phyloP scores from a whole-genome alignment of 1,284 basidiomycete genomes.

The Hypsizygus ulmarius region DNA sequence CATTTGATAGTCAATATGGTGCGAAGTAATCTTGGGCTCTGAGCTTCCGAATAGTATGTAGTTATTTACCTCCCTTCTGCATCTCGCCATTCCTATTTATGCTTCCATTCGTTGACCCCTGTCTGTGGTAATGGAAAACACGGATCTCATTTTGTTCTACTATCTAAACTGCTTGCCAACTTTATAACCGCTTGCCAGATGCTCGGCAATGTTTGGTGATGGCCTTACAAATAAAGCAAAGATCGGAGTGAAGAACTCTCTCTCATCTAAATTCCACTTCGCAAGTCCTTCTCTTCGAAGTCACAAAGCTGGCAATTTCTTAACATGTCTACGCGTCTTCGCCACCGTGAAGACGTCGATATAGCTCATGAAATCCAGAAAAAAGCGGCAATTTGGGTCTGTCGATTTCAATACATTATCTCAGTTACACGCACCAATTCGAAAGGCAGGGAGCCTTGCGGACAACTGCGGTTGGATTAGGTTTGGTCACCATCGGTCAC shows the following conservation, averaged over 20 bases:
- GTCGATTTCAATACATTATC: slow-evolving; percentile 17
- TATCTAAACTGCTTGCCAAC: too few species aligned
- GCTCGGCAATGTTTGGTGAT: too few species aligned
- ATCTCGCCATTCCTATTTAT: too few species aligned
- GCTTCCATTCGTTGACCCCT: too few species aligned
- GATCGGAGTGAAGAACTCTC: too few species aligned
- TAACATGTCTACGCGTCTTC: slow-evolving; percentile 42
- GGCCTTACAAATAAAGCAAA: too few species aligned
- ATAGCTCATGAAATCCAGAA: slow-evolving; percentile 54
- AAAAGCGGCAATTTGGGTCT: slow-evolving; percentile 48
- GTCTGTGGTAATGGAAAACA: too few species aligned
- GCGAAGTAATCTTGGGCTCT: slow-evolving; percentile 10
- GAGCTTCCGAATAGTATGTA: background rate
- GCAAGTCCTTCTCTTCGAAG: background rate
- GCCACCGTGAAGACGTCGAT: slow-evolving; percentile 50
- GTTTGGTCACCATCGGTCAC: slow-evolving; percentile 66
- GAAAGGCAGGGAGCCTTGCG: slow-evolving; percentile 53
- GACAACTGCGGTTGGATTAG: slow-evolving; percentile 50
- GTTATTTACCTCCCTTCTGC: too few species aligned
- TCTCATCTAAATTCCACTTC: too few species aligned
- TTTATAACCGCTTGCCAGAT: too few species aligned
- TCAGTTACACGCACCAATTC: slow-evolving; percentile 11
- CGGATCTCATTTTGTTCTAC: too few species aligned
- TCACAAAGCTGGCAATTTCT: background rate
- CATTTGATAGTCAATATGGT: slow-evolving; percentile 4